Evolutionary conservation across 2,329 filamentous ascomycete species (phyloP).

Genomic region (Raffaelea albimanens): DNA sequence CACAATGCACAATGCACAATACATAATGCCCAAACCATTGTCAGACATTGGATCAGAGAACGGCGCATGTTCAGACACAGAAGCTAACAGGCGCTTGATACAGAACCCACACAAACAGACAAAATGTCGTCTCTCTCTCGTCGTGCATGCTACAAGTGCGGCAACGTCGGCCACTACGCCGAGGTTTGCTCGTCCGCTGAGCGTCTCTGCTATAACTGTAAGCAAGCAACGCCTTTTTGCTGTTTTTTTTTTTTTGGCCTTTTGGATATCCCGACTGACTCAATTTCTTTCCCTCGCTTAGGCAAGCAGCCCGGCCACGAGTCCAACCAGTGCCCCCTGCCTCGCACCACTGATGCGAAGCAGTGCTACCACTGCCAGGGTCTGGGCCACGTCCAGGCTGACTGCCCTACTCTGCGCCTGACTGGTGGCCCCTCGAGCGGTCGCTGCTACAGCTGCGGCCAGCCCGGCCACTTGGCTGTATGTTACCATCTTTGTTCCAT

Average conservation of each 20-base stretch:
- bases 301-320: conserved; percentile 90
- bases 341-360: conserved; percentile 95
- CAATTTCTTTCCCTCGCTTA: conserved; percentile 23
- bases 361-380: conserved; percentile 99
- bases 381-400: conserved; percentile 93
- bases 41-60: no score
- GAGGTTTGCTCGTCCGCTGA: conserved; percentile 97
- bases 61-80: neutral
- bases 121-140: conserved; percentile 72
- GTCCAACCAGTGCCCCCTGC: conserved; percentile 93
- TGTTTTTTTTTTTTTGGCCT: neutral
- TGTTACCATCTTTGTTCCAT: conserved; percentile 22
- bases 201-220: conserved; percentile 99
- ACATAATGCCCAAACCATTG: no score
- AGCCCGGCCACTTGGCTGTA: conserved; percentile 86
- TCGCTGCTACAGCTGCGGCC: conserved; percentile 94
- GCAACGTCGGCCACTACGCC: conserved; percentile 70
- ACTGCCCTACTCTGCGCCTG: conserved; percentile 92
- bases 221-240: conserved; percentile 26
- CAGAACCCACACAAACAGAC: conserved; percentile 16
- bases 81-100: neutral
- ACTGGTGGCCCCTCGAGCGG: conserved; percentile 73
- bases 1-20: neutral
- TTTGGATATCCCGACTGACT: neutral
- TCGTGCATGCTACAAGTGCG: conserved; percentile 75